A percentile compares a stretch with the other conserved stretches of the same genome.
Conservation (phyloP, 139 green algal species). For the Closterium sp. region DNA sequence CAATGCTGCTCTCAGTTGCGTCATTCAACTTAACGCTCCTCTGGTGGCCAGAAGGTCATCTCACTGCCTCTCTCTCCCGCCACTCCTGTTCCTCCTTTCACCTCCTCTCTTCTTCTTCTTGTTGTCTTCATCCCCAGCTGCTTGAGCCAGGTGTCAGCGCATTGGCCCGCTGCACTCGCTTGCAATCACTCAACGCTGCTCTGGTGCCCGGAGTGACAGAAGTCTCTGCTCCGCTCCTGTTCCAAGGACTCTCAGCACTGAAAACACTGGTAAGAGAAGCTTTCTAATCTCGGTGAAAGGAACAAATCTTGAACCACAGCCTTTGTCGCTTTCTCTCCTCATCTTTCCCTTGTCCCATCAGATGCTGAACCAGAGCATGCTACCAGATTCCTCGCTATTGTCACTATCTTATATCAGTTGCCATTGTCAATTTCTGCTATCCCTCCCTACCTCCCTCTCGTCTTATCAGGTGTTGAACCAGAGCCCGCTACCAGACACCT, state of each 20-base stretch:
- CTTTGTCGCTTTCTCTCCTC: no score
- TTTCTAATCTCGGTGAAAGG: no score
- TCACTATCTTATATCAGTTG: not conserved
- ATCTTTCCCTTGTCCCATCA: no score
- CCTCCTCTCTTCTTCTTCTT: not conserved
- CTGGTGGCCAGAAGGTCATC: no score
- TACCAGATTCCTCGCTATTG: not conserved
- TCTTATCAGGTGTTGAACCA: slow-evolving; percentile 37
- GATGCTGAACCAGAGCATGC: not conserved
- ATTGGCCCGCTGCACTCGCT: not conserved
- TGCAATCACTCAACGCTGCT: slow-evolving; percentile 30
- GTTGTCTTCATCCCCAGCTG: not conserved
- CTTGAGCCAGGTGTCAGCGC: slow-evolving; percentile 21
- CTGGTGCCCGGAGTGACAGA: slow-evolving; percentile 26
- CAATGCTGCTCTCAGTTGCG: no score
- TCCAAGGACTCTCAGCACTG: no score
- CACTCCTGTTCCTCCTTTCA: no score
- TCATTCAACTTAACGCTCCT: no score
- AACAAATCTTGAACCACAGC: no score
- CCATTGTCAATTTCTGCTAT: no score
- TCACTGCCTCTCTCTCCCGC: no score
- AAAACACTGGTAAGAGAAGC: not conserved
- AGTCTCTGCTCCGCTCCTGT: not conserved
- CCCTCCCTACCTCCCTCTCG: not conserved
- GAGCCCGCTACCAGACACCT: not conserved